Evolutionary conservation across 306 rosid genomes (phyloP).

Genomic region (Rubus idaeus): DNA sequence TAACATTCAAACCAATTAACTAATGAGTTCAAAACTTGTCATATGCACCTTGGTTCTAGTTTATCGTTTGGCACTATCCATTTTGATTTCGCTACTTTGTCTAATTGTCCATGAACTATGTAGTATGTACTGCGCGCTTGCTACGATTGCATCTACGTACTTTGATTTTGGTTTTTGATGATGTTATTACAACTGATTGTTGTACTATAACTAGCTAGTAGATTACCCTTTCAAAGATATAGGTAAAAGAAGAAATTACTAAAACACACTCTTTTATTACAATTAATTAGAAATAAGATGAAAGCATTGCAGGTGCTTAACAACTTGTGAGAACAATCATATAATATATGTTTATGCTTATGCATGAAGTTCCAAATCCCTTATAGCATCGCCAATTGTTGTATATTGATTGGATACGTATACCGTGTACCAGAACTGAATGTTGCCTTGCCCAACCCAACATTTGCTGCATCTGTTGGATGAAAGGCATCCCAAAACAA

Average conservation of each 20-base stretch:
- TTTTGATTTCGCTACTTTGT: background rate
- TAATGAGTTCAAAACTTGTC: background rate
- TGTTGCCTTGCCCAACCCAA: constrained; percentile 50
- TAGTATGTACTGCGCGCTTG: background rate
- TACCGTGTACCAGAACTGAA: constrained; percentile 44
- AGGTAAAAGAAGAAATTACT: background rate
- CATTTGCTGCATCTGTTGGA: constrained; percentile 78
- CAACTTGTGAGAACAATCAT: background rate
- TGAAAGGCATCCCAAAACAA: constrained; percentile 95
- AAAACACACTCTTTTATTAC: background rate
- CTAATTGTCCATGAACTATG: background rate
- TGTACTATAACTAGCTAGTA: background rate
- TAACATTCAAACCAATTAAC: background rate
- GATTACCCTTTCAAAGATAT: background rate
- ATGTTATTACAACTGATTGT: background rate
- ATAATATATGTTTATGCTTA: background rate
- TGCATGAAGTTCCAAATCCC: constrained; percentile 6
- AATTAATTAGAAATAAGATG: background rate
- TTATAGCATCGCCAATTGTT: constrained; percentile 58
- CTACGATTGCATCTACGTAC: background rate
- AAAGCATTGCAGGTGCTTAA: background rate
- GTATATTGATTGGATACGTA: constrained; percentile 75
- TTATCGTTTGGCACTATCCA: background rate
- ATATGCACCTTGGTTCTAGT: background rate
- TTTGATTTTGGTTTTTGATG: background rate